A percentile compares a stretch with the other conserved stretches of the same genome.
Conservation (phyloP, 2,329 filamentous ascomycete genomes). For the Gliomastix tumulicola region DNA sequence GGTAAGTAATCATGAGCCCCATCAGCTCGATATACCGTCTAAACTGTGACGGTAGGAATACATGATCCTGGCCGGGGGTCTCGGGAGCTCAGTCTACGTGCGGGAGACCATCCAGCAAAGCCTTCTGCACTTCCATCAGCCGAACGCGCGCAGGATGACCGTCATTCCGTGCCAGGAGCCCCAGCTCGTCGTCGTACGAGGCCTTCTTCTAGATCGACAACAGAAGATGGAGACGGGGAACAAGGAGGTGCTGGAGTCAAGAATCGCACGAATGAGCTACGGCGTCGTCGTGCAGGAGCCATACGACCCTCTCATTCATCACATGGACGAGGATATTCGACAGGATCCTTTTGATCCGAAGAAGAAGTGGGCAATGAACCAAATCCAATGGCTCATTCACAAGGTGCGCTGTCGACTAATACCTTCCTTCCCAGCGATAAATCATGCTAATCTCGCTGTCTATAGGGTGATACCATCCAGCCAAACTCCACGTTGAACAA, state of each 20-base stretch:
- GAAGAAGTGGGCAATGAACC: constrained; percentile 29
- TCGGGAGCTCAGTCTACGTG: constrained; percentile 38
- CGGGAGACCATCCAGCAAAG: constrained; percentile 31
- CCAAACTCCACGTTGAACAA: constrained; percentile 23
- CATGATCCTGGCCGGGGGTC: constrained; percentile 35
- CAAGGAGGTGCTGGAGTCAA: constrained; percentile 31
- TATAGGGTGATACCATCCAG: constrained; percentile 29
- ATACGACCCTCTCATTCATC: constrained; percentile 25
- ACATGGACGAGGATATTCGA: constrained; percentile 25
- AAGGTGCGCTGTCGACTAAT: constrained; percentile 16
- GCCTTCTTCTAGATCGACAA: constrained; percentile 42
- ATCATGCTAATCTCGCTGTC: no score
- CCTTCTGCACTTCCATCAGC: constrained; percentile 22
- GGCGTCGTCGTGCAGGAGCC: constrained; percentile 28
- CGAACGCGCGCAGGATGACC: constrained; percentile 23
- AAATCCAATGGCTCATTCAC: constrained; percentile 34
- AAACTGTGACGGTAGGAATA: constrained; percentile 20
- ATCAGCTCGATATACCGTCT: not conserved
- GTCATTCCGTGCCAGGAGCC: constrained; percentile 41
- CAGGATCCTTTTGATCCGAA: constrained; percentile 21
- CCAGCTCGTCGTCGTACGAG: constrained; percentile 47
- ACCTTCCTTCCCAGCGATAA: not conserved
- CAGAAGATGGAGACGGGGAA: constrained; percentile 33
- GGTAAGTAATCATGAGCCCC: constrained; percentile 15
- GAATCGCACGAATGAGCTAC: constrained; percentile 34